phyloP scores from a whole-genome alignment of 2,329 filamentous ascomycete genomes.

The Penicillium sclerotiorum region DNA sequence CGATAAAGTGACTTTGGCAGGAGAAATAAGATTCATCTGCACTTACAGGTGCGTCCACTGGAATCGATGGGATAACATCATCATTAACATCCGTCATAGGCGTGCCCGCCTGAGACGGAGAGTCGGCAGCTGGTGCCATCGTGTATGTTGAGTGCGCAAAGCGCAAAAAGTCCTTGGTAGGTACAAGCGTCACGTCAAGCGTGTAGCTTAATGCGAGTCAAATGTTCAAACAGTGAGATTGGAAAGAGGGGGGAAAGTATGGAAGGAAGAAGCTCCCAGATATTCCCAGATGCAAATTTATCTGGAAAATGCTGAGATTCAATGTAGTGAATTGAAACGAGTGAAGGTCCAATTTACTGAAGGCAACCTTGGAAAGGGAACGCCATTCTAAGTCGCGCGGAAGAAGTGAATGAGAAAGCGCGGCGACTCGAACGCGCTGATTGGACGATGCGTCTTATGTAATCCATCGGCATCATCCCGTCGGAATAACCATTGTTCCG shows the following conservation, averaged over 20 bases:
- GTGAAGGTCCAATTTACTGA: constrained; percentile 7
- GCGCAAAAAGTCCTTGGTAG: constrained; percentile 21
- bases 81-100: constrained; percentile 50
- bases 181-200: constrained; percentile 5
- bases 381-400: constrained; percentile 32
- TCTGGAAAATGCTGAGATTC: background rate
- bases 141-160: constrained; percentile 27
- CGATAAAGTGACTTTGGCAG: constrained; percentile 1
- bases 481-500: constrained; percentile 35
- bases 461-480: constrained; percentile 21
- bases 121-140: constrained; percentile 48
- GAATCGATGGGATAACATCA: constrained; percentile 37
- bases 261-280: too few species aligned
- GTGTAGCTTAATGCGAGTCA: constrained; percentile 4
- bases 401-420: constrained; percentile 22
- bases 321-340: background rate
- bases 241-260: background rate
- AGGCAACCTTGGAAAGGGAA: constrained; percentile 18
- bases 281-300: background rate
- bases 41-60: constrained; percentile 46
- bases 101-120: constrained; percentile 49
- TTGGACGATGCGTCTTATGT: constrained; percentile 28
- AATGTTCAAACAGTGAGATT: background rate
- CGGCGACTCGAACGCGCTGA: constrained; percentile 36
- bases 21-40: background rate